Percentiles rank a stretch among this genome's conserved stretches.
phyloP scores from a whole-genome alignment of 345 rosid genomes.

The Pistacia atlantica region DNA sequence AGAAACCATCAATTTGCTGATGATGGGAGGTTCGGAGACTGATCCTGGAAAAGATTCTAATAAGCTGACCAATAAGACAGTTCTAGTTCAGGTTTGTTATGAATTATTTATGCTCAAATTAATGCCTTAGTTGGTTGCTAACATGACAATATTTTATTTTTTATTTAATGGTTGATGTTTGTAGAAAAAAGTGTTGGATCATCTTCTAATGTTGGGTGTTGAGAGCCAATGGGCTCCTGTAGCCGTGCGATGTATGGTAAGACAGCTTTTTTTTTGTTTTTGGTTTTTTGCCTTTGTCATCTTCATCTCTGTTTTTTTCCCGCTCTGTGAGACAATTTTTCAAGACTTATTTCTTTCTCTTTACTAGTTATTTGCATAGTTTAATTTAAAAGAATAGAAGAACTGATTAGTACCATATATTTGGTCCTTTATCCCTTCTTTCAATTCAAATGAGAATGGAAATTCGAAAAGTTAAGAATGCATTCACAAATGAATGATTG shows the following conservation, averaged over 20 bases:
- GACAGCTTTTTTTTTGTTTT: conserved; percentile 16
- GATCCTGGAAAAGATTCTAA: conserved; percentile 78
- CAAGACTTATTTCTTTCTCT: not conserved
- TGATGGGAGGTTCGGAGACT: conserved; percentile 66
- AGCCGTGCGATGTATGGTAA: conserved; percentile 84
- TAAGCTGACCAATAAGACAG: conserved; percentile 76
- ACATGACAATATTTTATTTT: conserved; percentile 20
- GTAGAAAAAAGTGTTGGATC: conserved; percentile 81
- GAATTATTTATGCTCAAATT: conserved; percentile 14
- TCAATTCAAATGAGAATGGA: not conserved
- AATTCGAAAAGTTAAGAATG: not conserved
- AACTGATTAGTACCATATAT: not conserved
- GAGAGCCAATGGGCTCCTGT: conserved; percentile 98
- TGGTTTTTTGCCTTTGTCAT: not conserved
- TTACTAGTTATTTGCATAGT: not conserved
- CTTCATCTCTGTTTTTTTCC: not conserved
- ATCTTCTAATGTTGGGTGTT: conserved; percentile 83
- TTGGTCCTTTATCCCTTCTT: not conserved
- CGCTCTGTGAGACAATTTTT: not conserved
- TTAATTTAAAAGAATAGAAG: not conserved
- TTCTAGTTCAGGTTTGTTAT: conserved; percentile 79
- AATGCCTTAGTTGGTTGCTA: not conserved
- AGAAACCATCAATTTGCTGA: conserved; percentile 83
- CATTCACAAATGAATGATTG: not conserved
- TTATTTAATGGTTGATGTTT: conserved; percentile 22